These are phyloP conservation scores for Diaporthe citriasiana DNA, from an alignment of 2,329 filamentous ascomycete species.

Conservation along the genomic window DNA sequence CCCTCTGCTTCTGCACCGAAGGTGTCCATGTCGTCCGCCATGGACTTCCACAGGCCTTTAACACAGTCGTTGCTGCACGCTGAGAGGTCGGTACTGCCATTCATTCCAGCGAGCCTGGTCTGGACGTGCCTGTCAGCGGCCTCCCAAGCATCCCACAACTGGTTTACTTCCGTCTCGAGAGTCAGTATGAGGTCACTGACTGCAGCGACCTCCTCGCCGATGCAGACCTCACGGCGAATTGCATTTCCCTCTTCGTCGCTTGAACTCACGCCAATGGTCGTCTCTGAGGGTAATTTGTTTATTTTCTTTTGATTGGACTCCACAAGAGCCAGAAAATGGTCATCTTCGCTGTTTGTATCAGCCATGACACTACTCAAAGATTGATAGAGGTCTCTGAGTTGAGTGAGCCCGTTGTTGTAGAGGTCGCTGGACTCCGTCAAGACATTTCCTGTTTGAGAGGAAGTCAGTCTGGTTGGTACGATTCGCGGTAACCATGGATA, in stretches of 20 bases:
- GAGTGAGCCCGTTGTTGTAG: slow-evolving; percentile 14
- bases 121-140: slow-evolving; percentile 58
- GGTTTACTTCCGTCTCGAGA: slow-evolving; percentile 42
- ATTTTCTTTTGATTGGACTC: slow-evolving; percentile 33
- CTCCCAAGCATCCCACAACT: slow-evolving; percentile 51
- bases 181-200: slow-evolving; percentile 40
- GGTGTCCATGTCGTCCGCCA: slow-evolving; percentile 29
- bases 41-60: slow-evolving; percentile 11
- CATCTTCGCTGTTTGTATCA: slow-evolving; percentile 9
- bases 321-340: slow-evolving; percentile 18
- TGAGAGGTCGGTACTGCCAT: not conserved
- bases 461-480: not conserved
- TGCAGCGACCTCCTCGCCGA: slow-evolving; percentile 38
- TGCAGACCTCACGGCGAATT: not conserved
- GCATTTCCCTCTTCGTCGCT: not conserved
- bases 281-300: slow-evolving; percentile 29
- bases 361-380: slow-evolving; percentile 2
- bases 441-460: slow-evolving; percentile 18
- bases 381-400: slow-evolving; percentile 22
- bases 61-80: not conserved
- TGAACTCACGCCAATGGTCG: slow-evolving; percentile 4
- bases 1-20: slow-evolving; percentile 28
- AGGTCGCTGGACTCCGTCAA: slow-evolving; percentile 27
- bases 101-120: slow-evolving; percentile 46
- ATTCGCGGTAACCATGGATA: not conserved